Conservation (phyloP, 169 alveolate species). For the Sarcocystis neurona region DNA sequence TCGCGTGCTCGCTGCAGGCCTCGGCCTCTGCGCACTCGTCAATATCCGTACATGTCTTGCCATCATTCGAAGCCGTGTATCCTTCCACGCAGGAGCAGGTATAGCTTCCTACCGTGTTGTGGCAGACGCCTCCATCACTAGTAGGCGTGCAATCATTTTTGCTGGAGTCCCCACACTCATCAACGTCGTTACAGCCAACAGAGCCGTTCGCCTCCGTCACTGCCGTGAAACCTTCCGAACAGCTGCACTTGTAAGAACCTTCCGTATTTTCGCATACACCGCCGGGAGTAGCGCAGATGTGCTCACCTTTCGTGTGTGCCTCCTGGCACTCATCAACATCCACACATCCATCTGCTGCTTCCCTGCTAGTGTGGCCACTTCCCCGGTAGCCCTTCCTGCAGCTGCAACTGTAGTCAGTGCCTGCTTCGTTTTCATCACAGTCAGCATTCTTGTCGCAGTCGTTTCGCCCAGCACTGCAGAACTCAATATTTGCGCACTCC, state of each 20-base stretch:
- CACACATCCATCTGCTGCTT: slow-evolving; percentile 35
- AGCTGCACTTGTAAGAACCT: slow-evolving; percentile 68
- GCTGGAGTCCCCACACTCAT: slow-evolving; percentile 56
- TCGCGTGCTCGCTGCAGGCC: slow-evolving; percentile 49
- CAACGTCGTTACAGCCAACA: slow-evolving; percentile 38
- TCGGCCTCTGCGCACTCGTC: slow-evolving; percentile 52
- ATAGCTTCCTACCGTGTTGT: slow-evolving; percentile 70
- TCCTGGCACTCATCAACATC: slow-evolving; percentile 63
- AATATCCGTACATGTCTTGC: slow-evolving; percentile 48
- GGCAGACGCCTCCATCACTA: slow-evolving; percentile 64
- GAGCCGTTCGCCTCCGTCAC: slow-evolving; percentile 13
- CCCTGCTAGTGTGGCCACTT: slow-evolving; percentile 31
- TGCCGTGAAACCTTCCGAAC: slow-evolving; percentile 62
- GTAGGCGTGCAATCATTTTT: slow-evolving; percentile 63
- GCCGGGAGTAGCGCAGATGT: slow-evolving; percentile 20
- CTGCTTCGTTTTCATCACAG: slow-evolving; percentile 68
- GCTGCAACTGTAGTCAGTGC: slow-evolving; percentile 67
- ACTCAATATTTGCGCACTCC: slow-evolving; percentile 57
- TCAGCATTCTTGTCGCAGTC: slow-evolving; percentile 67
- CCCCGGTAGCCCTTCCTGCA: slow-evolving; percentile 69
- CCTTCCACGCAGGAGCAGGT: slow-evolving; percentile 68
- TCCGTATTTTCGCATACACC: slow-evolving; percentile 64
- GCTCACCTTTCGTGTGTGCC: background rate
- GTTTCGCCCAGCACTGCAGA: slow-evolving; percentile 41
- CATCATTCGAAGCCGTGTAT: slow-evolving; percentile 57